Conservation (phyloP, 768 basidiomycete species). For the Trametes meyenii region DNA sequence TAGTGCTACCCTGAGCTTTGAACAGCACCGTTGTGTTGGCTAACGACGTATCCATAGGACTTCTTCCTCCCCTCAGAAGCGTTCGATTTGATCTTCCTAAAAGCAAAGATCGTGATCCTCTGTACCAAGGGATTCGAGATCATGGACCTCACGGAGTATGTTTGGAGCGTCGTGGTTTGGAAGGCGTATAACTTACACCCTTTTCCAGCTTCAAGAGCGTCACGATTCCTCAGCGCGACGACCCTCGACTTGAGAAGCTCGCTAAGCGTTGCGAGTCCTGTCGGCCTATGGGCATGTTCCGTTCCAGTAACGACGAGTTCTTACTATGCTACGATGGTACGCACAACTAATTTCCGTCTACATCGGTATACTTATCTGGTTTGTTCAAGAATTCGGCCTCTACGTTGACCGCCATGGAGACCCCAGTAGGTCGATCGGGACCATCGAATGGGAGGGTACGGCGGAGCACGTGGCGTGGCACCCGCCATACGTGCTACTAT, state of each 20-base stretch:
- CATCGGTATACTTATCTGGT: neutral
- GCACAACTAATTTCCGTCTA: constrained; percentile 19
- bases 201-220: constrained; percentile 77
- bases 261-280: constrained; percentile 82
- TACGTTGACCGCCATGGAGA: constrained; percentile 93
- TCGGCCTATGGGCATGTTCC: constrained; percentile 88
- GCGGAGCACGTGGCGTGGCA: constrained; percentile 90
- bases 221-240: constrained; percentile 85
- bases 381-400: constrained; percentile 77
- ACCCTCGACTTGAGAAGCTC: constrained; percentile 62
- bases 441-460: constrained; percentile 94
- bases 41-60: constrained; percentile 46
- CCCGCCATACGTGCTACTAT: constrained; percentile 84
- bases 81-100: constrained; percentile 88
- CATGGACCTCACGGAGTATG: constrained; percentile 93
- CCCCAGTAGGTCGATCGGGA: constrained; percentile 67
- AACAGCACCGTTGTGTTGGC: neutral
- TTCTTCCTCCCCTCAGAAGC: constrained; percentile 94
- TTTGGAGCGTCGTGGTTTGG: constrained; percentile 1
- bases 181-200: neutral
- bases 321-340: constrained; percentile 86
- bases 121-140: constrained; percentile 97
- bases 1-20: constrained; percentile 13
- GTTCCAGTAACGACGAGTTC: constrained; percentile 85
- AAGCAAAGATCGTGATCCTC: constrained; percentile 90